Evolutionary conservation across 441 rosid species (phyloP).

Genomic region (Metrosideros polymorpha): DNA sequence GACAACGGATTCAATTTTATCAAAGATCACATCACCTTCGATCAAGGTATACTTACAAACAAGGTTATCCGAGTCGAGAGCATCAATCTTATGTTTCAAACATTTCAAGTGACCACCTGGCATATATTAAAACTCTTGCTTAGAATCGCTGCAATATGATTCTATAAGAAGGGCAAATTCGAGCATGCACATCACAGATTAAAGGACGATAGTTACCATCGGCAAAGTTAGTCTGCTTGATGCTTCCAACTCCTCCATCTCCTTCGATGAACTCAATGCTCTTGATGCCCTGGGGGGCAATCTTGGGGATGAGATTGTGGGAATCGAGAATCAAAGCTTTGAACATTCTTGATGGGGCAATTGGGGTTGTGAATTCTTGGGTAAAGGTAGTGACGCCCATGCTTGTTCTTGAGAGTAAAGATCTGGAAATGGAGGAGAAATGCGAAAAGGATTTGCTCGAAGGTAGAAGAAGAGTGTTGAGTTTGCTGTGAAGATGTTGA

Average conservation of each 20-base stretch:
- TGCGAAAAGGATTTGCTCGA: neutral
- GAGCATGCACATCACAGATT: neutral
- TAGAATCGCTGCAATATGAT: neutral
- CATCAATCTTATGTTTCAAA: constrained; percentile 2
- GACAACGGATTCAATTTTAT: neutral
- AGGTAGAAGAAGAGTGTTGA: neutral
- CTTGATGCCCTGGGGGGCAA: neutral
- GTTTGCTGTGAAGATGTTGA: neutral
- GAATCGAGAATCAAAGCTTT: neutral
- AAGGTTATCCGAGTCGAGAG: neutral
- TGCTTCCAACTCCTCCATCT: neutral
- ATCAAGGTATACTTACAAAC: neutral
- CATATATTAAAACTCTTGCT: neutral
- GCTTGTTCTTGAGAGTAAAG: neutral
- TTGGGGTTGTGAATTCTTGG: neutral
- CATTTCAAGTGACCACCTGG: neutral
- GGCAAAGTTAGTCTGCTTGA: neutral
- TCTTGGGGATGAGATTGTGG: neutral
- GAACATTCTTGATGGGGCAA: neutral
- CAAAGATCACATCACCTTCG: neutral
- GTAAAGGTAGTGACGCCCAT: neutral
- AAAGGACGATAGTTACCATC: neutral
- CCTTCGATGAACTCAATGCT: neutral
- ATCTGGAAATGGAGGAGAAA: neutral
- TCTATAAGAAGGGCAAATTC: neutral